Evolutionary conservation across 768 basidiomycete species (phyloP), one percentile per base, ranked within the genome.

Genomic region (Kwoniella sp.): DNA sequence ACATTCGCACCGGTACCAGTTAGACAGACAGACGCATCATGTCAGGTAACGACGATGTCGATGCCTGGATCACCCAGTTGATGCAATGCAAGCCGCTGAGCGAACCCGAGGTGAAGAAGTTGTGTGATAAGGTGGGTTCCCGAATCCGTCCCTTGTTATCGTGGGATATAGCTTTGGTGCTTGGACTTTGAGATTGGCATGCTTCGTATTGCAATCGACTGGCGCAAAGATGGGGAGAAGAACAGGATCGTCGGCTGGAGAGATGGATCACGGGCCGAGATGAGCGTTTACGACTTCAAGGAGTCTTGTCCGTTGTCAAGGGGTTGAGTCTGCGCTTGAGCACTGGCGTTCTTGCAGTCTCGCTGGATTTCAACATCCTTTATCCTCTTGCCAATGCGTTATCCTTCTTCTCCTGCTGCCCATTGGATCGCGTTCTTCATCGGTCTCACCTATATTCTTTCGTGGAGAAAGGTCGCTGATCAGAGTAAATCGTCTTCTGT

Each of bases 21-120:
- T 17, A 45, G 8, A 45, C 41, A 4, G 50, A 50, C 51, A 23
- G 38, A 52, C 12, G 37, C 68, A 66, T 45, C 48, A 81, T 82
- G 78, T 68, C 78, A 34, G 74, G 74, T 57, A 76, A 79, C 37
- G 70, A 75, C 78, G 92, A 97, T 87, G 88, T 95, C 82, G 94
- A 98, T 84, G 87, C 85, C 65, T 97, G 96, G 96, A 94, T 99
- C 80, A 88, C 91, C 66, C 93, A 97, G 81, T 87, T 99, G 73
- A 89, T 89, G 83, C 90, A 93, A 78, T 99, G 96, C 85, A 98
- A 99, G 82, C 95, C 96, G 74, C 87, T 99, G 66, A 85, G 91
- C 67, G 96, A 99, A 83, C 85, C 86, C 12, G 94, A 99, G 82
- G 93, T 99, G 66, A 98, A 98, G 86, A 89, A 88, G 81, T 86